Percentiles rank a stretch among this genome's conserved stretches.
These are phyloP conservation scores for Nymphaea thermarum DNA, from an alignment of 164 flowering plant species.

Conservation along the genomic window DNA sequence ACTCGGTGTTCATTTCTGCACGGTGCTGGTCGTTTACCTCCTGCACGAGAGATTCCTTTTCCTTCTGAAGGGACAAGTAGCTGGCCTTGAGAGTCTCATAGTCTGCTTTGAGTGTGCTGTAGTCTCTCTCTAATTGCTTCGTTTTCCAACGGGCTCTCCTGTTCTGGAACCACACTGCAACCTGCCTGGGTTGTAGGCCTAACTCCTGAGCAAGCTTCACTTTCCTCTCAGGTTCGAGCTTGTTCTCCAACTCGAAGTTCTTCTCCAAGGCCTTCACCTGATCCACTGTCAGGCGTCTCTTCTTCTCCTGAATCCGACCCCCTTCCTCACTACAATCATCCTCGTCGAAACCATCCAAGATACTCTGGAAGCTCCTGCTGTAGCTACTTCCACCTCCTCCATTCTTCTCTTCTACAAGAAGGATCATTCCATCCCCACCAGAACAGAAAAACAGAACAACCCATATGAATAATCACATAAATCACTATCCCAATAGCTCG, in stretches of 20 bases:
- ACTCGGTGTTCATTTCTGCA: no score
- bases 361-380: constrained; percentile 19
- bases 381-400: constrained; percentile 1
- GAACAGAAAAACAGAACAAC: not conserved
- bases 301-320: constrained; percentile 22
- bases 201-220: constrained; percentile 32
- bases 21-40: constrained; percentile 14
- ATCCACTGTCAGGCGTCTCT: constrained; percentile 23
- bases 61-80: constrained; percentile 15
- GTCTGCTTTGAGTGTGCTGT: constrained; percentile 21
- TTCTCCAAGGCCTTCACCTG: constrained; percentile 38
- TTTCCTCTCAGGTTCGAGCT: constrained; percentile 36
- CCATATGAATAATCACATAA: not conserved
- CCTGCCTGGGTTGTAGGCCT: constrained; percentile 35
- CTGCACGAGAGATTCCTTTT: constrained; percentile 20
- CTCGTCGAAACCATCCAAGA: constrained; percentile 28
- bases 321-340: constrained; percentile 17
- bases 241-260: constrained; percentile 36
- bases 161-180: constrained; percentile 40
- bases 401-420: constrained; percentile 13
- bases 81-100: constrained; percentile 25
- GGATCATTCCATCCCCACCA: not conserved
- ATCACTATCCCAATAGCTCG: not conserved
- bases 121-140: constrained; percentile 37
- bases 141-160: constrained; percentile 40